Conservation (phyloP, 2,329 filamentous ascomycete genomes). For the Claviceps africana region DNA sequence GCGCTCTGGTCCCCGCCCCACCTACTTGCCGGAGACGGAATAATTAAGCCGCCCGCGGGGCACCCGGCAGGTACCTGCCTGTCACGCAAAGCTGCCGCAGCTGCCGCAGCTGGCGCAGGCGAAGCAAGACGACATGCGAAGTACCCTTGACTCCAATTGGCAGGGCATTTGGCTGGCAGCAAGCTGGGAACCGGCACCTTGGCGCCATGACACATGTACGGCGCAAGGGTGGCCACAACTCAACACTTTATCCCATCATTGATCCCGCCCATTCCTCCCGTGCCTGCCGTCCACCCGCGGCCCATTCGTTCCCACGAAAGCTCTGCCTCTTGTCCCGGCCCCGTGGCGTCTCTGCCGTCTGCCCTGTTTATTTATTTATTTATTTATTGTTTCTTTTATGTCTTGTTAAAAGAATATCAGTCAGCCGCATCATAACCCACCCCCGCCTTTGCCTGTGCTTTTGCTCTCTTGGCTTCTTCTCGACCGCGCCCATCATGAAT, state of each 20-base stretch:
- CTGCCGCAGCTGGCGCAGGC: too few relatives aligned
- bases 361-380: not conserved
- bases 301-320: not conserved
- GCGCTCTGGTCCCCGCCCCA: not conserved
- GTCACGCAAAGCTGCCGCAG: too few relatives aligned
- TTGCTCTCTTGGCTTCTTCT: not conserved
- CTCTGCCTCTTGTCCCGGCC: not conserved
- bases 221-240: not conserved
- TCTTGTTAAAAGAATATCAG: not conserved
- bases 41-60: constrained; percentile 2
- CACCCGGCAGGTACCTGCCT: not conserved
- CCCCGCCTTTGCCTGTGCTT: not conserved
- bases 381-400: not conserved
- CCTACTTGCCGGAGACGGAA: constrained; percentile 1
- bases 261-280: not conserved
- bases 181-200: too few relatives aligned
- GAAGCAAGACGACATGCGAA: too few relatives aligned
- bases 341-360: not conserved
- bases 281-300: not conserved
- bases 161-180: too few relatives aligned
- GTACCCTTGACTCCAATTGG: too few relatives aligned
- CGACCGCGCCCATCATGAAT: constrained; percentile 58
- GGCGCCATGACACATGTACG: not conserved
- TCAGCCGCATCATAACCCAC: not conserved
- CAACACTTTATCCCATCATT: not conserved